Conservation (phyloP, 2,329 filamentous ascomycete genomes). For the Penicillium sp. region DNA sequence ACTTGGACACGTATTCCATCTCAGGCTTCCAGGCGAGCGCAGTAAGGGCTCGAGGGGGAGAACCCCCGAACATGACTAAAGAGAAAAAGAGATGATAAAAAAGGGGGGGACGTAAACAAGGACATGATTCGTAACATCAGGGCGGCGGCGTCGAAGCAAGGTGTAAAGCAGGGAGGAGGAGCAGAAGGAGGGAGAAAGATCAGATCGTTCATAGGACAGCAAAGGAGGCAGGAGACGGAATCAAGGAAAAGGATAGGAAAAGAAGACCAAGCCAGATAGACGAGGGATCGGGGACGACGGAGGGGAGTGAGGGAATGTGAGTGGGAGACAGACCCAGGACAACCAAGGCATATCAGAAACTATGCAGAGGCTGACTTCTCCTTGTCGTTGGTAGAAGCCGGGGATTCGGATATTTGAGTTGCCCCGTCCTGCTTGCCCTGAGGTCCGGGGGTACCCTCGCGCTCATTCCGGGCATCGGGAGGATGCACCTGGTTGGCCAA, state of each 20-base stretch:
- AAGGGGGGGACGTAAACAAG: slow-evolving; percentile 19
- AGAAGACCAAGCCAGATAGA: slow-evolving; percentile 13
- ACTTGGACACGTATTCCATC: slow-evolving; percentile 19
- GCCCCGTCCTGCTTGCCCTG: slow-evolving; percentile 40
- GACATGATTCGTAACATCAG: slow-evolving; percentile 24
- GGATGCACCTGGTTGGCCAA: slow-evolving; percentile 79
- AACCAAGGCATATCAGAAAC: slow-evolving; percentile 18
- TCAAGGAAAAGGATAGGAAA: slow-evolving; percentile 9
- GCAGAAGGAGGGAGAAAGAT: slow-evolving; percentile 6
- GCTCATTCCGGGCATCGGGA: slow-evolving; percentile 46
- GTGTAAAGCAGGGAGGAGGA: not conserved
- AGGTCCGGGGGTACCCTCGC: slow-evolving; percentile 58
- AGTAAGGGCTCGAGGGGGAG: slow-evolving; percentile 16
- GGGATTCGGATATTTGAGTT: slow-evolving; percentile 42
- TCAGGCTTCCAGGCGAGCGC: slow-evolving; percentile 14
- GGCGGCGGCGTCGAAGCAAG: slow-evolving; percentile 5
- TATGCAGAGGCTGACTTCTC: slow-evolving; percentile 38
- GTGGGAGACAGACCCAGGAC: slow-evolving; percentile 20
- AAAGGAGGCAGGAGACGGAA: slow-evolving; percentile 16
- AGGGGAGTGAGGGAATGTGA: slow-evolving; percentile 11
- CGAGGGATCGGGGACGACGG: slow-evolving; percentile 12
- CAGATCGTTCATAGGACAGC: slow-evolving; percentile 19
- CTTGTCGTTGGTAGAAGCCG: slow-evolving; percentile 44
- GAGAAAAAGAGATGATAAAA: slow-evolving; percentile 13
- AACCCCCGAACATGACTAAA: slow-evolving; percentile 24